Evolutionary conservation across 768 basidiomycete genomes (phyloP), one percentile per base, ranked within the genome.

Genomic region (Russula lepida): DNA sequence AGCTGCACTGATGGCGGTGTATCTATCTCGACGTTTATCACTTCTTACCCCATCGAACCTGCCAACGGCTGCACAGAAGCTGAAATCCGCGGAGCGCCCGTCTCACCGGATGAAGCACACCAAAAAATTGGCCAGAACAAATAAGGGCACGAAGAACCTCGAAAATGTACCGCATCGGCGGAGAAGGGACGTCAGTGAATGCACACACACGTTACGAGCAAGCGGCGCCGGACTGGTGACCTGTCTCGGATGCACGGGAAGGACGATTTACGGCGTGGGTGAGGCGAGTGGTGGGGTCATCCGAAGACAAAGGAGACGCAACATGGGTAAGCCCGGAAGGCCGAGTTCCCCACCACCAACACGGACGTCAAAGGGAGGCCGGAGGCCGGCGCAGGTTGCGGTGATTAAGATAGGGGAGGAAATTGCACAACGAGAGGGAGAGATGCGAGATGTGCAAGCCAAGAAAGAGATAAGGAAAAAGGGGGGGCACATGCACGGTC

Each of bases 1-100:
- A 37, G 64, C 69, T 49, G 74, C 75, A 28, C 58, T 75, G 39
- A 68, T 69, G 65, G 65, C 66, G 49, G 64, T 64, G n/a, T 71
- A 72, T 49, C 49, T 69, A 41, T 69, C 70, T 15, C 74, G 65
- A 56, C 64, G 59, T 56, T 60, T 59, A 65, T 50, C 56, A 21
- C 21, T 49, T 47, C 19, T 54, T 17, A 33, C 37, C 12, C 58
- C n/a, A 47, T 39, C 48, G 12, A 21, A 54, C n/a, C 30, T 59
- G n/a, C 52, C 56, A 15, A 27, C 41, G 50, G 48, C 15, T 37
- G 30, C 25, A 19, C 51, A 58, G 39, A 58, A 46, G 46, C 32
- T 46, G 9, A 48, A 64, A 17, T 23, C 64, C 62, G 62, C 62
- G 53, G 57, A 58, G 66, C 55, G 59, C 56, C 56, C 37, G 19